A percentile compares a stretch with the other conserved stretches of the same genome.
Evolutionary conservation across 345 rosid genomes (phyloP).

Genomic region (Rhodamnia argentea): DNA sequence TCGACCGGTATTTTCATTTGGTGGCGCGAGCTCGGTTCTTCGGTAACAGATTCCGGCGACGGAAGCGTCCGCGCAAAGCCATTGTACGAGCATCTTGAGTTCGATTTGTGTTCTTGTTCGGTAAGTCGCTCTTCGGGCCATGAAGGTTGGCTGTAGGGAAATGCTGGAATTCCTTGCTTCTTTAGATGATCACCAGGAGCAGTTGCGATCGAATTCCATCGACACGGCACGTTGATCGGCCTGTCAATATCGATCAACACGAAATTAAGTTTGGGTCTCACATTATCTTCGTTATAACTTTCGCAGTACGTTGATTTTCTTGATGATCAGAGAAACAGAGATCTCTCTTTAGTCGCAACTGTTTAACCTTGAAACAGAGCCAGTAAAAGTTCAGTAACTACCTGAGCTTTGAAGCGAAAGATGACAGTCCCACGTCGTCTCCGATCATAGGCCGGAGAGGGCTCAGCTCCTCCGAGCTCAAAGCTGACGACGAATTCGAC

Average conservation of each 20-base stretch:
- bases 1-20: slow-evolving; percentile 33
- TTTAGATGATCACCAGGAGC: slow-evolving; percentile 18
- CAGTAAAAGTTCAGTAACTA: neutral
- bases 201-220: slow-evolving; percentile 47
- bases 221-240: slow-evolving; percentile 67
- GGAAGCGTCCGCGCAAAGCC: slow-evolving; percentile 30
- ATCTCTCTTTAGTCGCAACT: neutral
- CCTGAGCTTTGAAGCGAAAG: slow-evolving; percentile 87
- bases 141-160: slow-evolving; percentile 20
- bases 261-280: neutral
- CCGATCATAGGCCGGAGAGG: slow-evolving; percentile 51
- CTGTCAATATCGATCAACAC: slow-evolving; percentile 10
- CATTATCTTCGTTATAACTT: neutral
- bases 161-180: slow-evolving; percentile 26
- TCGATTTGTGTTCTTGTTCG: slow-evolving; percentile 21
- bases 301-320: neutral
- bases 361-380: neutral
- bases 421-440: slow-evolving; percentile 58
- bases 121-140: slow-evolving; percentile 10
- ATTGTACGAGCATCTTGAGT: slow-evolving; percentile 19
- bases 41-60: slow-evolving; percentile 63
- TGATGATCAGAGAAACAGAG: neutral
- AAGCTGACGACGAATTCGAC: slow-evolving; percentile 66
- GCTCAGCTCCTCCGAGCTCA: slow-evolving; percentile 75
- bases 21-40: slow-evolving; percentile 43